phyloP scores from a whole-genome alignment of 129 eudicot genomes.

The Flaveria sonorensis region DNA sequence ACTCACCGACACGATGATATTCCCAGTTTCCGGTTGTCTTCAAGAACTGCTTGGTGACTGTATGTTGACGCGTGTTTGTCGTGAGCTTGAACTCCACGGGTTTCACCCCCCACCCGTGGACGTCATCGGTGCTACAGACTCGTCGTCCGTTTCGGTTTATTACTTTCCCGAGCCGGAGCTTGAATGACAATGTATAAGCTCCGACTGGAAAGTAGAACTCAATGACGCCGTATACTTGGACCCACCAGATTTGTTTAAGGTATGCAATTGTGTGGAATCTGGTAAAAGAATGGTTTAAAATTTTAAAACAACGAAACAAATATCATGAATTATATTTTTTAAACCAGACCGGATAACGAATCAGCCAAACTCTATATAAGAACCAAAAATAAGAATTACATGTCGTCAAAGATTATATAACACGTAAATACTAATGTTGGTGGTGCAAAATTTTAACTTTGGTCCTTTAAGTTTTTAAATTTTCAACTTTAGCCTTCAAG shows the following conservation, averaged over 20 bases:
- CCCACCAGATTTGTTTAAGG: conserved; percentile 74
- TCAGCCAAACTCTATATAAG: too few relatives aligned
- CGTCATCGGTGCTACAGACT: conserved; percentile 37
- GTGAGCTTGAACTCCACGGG: conserved; percentile 63
- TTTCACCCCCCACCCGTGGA: conserved; percentile 68
- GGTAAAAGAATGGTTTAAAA: background rate
- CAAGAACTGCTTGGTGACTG: conserved; percentile 42
- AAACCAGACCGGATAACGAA: too few relatives aligned
- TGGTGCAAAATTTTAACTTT: too few relatives aligned
- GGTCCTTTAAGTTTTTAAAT: too few relatives aligned
- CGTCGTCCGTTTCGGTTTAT: conserved; percentile 48
- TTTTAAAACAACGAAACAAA: background rate
- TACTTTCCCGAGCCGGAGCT: conserved; percentile 56
- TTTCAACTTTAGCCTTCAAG: too few relatives aligned
- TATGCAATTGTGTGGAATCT: conserved; percentile 62
- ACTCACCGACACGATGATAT: conserved; percentile 71
- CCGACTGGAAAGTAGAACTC: conserved; percentile 64
- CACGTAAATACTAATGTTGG: too few relatives aligned
- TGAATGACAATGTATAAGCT: conserved; percentile 47
- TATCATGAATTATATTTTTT: too few relatives aligned
- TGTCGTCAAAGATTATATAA: too few relatives aligned
- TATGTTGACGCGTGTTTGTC: conserved; percentile 58
- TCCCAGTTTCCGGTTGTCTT: conserved; percentile 65
- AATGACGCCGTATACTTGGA: conserved; percentile 57
- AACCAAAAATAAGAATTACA: too few relatives aligned